These are phyloP conservation scores for Wallacemonas sp. DNA, from an alignment of 208 protist species.

Conservation along the genomic window DNA sequence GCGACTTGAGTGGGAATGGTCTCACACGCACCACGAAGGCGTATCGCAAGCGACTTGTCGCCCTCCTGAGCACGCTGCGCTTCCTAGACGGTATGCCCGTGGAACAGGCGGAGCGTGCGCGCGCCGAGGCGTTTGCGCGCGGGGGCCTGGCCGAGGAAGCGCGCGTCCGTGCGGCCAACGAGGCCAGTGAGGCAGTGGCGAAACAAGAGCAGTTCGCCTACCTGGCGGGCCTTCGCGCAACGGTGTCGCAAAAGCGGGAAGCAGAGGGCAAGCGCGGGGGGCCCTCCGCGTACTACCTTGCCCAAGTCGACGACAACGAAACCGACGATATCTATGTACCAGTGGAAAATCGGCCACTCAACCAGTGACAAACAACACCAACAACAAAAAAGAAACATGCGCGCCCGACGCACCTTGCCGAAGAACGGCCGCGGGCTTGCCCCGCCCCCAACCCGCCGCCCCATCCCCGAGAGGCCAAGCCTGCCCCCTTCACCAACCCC, in stretches of 20 bases:
- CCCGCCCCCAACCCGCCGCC: no score
- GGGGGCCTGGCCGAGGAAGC: slow-evolving; percentile 51
- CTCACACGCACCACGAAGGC: slow-evolving; percentile 34
- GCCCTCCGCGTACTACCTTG: slow-evolving; percentile 18
- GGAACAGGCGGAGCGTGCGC: slow-evolving; percentile 58
- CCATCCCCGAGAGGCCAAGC: no score
- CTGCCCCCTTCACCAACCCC: no score
- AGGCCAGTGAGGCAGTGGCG: slow-evolving; percentile 16
- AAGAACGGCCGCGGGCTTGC: no score
- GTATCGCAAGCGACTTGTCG: slow-evolving; percentile 88
- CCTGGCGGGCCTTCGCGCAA: slow-evolving; percentile 23
- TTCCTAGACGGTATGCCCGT: slow-evolving; percentile 79
- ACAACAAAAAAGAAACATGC: not conserved
- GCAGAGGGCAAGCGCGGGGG: slow-evolving; percentile 3
- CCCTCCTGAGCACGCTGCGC: slow-evolving; percentile 37
- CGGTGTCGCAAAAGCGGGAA: not conserved
- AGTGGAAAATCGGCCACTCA: not conserved
- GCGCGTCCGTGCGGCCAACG: slow-evolving; percentile 25
- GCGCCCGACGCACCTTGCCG: no score
- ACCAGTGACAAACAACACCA: not conserved
- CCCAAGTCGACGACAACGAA: slow-evolving; percentile 17
- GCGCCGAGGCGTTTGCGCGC: slow-evolving; percentile 59
- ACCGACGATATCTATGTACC: slow-evolving; percentile 23
- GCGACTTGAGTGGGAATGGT: slow-evolving; percentile 71
- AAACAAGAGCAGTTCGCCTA: slow-evolving; percentile 37